Evolutionary conservation across 2,329 filamentous ascomycete species (phyloP), one percentile per base, ranked within the genome.

Genomic region (Clarireedia monteithiana): DNA sequence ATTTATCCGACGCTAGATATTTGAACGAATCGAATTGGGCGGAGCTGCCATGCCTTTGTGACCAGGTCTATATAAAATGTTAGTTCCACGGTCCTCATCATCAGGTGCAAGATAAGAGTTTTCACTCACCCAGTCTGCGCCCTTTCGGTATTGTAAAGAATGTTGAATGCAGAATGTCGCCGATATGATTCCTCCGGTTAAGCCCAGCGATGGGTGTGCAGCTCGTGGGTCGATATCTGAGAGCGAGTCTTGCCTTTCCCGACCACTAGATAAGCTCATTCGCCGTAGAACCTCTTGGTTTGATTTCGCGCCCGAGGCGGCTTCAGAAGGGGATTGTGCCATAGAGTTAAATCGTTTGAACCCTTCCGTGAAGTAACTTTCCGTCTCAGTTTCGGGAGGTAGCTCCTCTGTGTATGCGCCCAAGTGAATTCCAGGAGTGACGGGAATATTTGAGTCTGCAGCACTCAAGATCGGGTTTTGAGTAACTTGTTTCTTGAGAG

Each of bases 11-110:
- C 3, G 91, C 89, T 46, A 97, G 83, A 72, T 95, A 86, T 55
- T 86, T 82, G 67, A 97, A 91, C 9, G 91, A 91, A 70, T 96
- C 91, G 72, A 95, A 95, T 36, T 97, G 80, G 15, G 92, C 91
- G 12, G 92, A 96, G 57, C 91, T 92, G 55, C 92, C 92, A 59
- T 87, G 86, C 26, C 91, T 88, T 59, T 84, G 77, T 64, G 82
- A 83, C 55, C 96, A 75, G 68, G 88, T 83, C 89, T 92, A 62
- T 27, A 53, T 38, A 9, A 44, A 53, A 53, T 55, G 46, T 67
- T 56, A 66, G 62, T 52, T 40, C 40, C n/a, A 47, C 27, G 27
- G 2, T 9, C 27, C 27, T 10, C 27, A 30, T 10, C 10, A 30
- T 30, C 27, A 10, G 27, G 14, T 36, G 49, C 26, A 20, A 42